Conservation (phyloP, 2,329 filamentous ascomycete genomes). For the Cephalotrichum gorgonifer region DNA sequence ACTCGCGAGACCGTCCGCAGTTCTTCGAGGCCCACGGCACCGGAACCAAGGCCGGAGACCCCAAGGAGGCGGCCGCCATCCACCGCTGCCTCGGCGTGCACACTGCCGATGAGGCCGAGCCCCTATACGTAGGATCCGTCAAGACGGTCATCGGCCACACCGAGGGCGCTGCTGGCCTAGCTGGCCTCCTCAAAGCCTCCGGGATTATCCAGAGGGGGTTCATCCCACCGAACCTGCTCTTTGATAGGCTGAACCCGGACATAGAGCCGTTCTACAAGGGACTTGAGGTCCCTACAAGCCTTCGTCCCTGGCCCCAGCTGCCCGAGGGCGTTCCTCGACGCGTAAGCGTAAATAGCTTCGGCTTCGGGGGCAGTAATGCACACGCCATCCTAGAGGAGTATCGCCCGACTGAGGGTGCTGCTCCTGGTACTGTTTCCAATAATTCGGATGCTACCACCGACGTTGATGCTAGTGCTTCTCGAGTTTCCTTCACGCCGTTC, state of each 20-base stretch:
- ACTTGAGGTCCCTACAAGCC: slow-evolving; percentile 13
- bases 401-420: not conserved
- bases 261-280: slow-evolving; percentile 15
- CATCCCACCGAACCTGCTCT: slow-evolving; percentile 14
- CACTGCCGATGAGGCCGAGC: slow-evolving; percentile 1
- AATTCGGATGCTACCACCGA: not conserved
- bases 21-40: slow-evolving; percentile 20
- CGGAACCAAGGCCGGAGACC: slow-evolving; percentile 17
- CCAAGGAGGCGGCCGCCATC: slow-evolving; percentile 15
- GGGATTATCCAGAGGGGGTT: slow-evolving; percentile 12
- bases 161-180: slow-evolving; percentile 14
- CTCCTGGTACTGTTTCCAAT: no score
- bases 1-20: no score
- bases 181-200: slow-evolving; percentile 16
- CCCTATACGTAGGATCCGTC: slow-evolving; percentile 11
- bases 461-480: no score
- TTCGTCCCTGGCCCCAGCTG: no score
- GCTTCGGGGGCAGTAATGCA: slow-evolving; percentile 16
- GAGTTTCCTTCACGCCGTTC: not conserved
- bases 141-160: slow-evolving; percentile 17
- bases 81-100: slow-evolving; percentile 7
- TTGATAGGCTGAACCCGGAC: slow-evolving; percentile 10
- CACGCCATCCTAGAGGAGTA: slow-evolving; percentile 15
- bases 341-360: slow-evolving; percentile 17
- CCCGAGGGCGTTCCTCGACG: no score